Conservation (phyloP, 2,329 filamentous ascomycete genomes). For the Penicillium sp. region DNA sequence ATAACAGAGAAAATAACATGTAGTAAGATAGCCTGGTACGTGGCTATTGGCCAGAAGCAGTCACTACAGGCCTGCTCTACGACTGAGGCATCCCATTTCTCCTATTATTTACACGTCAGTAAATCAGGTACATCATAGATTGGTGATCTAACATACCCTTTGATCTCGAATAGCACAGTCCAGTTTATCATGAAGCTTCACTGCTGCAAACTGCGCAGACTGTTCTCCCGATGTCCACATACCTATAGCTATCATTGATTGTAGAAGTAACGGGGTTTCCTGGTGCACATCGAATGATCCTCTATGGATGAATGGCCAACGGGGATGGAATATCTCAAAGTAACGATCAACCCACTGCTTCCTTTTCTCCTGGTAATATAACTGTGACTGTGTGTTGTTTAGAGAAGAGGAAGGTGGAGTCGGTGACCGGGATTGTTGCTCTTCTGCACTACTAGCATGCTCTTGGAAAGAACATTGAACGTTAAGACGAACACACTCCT, state of each 20-base stretch:
- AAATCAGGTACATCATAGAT: conserved; percentile 4
- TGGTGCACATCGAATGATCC: conserved; percentile 19
- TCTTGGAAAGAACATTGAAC: too few relatives aligned
- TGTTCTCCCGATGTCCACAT: conserved; percentile 25
- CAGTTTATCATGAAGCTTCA: conserved; percentile 24
- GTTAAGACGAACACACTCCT: conserved; percentile 4
- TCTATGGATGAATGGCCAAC: conserved; percentile 31
- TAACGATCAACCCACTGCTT: conserved; percentile 20
- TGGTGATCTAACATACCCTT: conserved; percentile 13
- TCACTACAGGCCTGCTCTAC: too few relatives aligned
- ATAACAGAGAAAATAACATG: conserved; percentile 33
- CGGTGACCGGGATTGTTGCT: background rate
- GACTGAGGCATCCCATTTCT: too few relatives aligned
- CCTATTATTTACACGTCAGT: too few relatives aligned
- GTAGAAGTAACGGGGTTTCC: conserved; percentile 26
- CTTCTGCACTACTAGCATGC: background rate
- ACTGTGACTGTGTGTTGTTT: background rate
- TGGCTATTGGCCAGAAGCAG: conserved; percentile 33
- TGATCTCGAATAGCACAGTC: conserved; percentile 24
- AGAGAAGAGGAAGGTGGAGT: background rate
- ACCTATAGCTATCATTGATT: conserved; percentile 29
- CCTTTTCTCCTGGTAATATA: too few relatives aligned
- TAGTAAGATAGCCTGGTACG: conserved; percentile 33
- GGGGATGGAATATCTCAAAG: conserved; percentile 29
- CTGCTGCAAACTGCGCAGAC: conserved; percentile 15